Percentiles rank a stretch among this genome's conserved stretches.
phyloP scores from a whole-genome alignment of 2,329 filamentous ascomycete species.

The Ophiostoma angusticollis region DNA sequence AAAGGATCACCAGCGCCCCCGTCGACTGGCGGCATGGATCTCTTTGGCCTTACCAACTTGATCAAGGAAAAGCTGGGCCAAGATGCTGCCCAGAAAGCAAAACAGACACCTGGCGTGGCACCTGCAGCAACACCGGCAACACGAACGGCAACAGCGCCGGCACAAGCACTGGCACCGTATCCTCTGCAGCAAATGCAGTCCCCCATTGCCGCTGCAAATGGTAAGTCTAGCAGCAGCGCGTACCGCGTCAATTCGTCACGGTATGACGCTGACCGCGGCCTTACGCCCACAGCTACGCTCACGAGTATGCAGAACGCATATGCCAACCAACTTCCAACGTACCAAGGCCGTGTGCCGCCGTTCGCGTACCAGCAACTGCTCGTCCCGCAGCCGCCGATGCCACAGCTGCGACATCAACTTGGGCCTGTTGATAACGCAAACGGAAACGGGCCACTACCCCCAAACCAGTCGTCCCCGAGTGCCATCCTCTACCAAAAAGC shows the following conservation, averaged over 20 bases:
- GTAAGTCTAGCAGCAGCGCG: neutral
- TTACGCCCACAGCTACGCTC: slow-evolving; percentile 8
- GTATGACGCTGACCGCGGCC: too few relatives aligned
- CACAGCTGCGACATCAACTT: slow-evolving; percentile 15
- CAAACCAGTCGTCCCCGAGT: slow-evolving; percentile 43
- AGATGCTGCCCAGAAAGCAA: slow-evolving; percentile 5
- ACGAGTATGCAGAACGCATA: slow-evolving; percentile 13
- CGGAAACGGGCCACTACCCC: slow-evolving; percentile 29
- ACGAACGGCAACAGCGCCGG: neutral
- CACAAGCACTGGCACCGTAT: neutral
- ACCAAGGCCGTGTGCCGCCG: slow-evolving; percentile 7
- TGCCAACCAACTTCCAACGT: slow-evolving; percentile 11
- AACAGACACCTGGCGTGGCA: neutral
- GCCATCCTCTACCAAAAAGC: slow-evolving; percentile 45
- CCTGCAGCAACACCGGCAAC: neutral
- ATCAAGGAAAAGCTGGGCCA: slow-evolving; percentile 16
- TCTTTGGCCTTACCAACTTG: slow-evolving; percentile 17
- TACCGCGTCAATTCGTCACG: neutral
- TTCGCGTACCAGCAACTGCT: slow-evolving; percentile 11
- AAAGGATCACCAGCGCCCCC: neutral
- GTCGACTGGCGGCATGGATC: slow-evolving; percentile 11
- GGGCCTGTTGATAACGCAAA: neutral
- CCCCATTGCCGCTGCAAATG: slow-evolving; percentile 8
- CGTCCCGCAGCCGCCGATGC: slow-evolving; percentile 6
- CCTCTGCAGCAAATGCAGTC: slow-evolving; percentile 2